Conservation (phyloP, 768 basidiomycete species). For the Hygrocybe punicea region DNA sequence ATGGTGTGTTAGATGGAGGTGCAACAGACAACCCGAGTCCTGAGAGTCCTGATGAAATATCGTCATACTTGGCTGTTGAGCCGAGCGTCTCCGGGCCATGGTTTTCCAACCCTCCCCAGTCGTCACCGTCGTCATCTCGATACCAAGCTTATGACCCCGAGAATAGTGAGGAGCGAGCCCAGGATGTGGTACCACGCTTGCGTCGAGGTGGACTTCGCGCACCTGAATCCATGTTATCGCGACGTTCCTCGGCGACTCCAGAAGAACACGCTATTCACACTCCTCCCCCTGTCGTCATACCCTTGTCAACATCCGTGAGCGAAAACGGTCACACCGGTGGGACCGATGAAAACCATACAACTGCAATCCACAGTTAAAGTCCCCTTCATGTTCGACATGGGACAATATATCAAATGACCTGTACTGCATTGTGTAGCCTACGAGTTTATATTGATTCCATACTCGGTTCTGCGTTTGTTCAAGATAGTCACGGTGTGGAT, state of each 20-base stretch:
- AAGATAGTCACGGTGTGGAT: no score
- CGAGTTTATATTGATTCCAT: no score
- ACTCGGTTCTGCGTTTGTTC: no score
- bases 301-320: background rate
- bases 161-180: slow-evolving; percentile 32
- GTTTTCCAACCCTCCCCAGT: slow-evolving; percentile 23
- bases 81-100: slow-evolving; percentile 20
- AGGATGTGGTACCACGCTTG: slow-evolving; percentile 45
- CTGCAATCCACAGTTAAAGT: slow-evolving; percentile 1
- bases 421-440: no score
- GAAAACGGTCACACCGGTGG: slow-evolving; percentile 1
- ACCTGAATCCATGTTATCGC: slow-evolving; percentile 56
- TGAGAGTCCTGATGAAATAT: slow-evolving; percentile 15
- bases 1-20: slow-evolving; percentile 32
- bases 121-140: slow-evolving; percentile 12
- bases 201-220: slow-evolving; percentile 66
- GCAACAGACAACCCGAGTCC: slow-evolving; percentile 13
- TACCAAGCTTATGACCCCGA: slow-evolving; percentile 24
- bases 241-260: slow-evolving; percentile 38
- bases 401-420: no score
- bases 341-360: slow-evolving; percentile 8
- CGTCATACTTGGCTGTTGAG: slow-evolving; percentile 16
- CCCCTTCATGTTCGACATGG: background rate
- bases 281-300: background rate
- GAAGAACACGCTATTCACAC: background rate